Percentiles rank a stretch among this genome's conserved stretches.
phyloP scores from a whole-genome alignment of 306 rosid species.

The Purshia tridentata region DNA sequence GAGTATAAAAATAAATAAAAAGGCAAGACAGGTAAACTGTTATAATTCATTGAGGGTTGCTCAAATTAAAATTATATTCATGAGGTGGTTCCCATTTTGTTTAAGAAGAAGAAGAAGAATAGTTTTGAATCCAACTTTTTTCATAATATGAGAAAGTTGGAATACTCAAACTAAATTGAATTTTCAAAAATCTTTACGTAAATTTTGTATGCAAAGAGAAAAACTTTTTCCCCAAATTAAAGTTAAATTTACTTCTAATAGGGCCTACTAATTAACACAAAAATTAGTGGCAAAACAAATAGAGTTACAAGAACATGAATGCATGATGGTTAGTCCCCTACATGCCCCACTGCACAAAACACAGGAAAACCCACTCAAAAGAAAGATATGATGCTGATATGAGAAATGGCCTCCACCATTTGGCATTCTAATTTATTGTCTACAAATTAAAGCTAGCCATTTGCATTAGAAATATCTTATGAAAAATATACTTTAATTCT shows the following conservation, averaged over 20 bases:
- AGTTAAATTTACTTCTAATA: neutral
- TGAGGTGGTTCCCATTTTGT: too few relatives aligned
- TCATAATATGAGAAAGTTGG: too few relatives aligned
- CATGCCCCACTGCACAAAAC: slow-evolving; percentile 19
- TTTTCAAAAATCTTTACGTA: neutral
- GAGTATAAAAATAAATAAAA: neutral
- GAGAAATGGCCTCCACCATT: slow-evolving; percentile 34
- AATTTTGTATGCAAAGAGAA: neutral
- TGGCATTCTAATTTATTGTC: slow-evolving; percentile 11
- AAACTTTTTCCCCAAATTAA: neutral
- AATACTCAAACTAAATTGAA: neutral
- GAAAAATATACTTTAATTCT: slow-evolving; percentile 3
- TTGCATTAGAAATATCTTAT: neutral
- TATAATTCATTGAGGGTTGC: too few relatives aligned
- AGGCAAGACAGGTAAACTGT: too few relatives aligned
- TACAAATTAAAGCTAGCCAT: neutral
- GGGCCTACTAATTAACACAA: neutral
- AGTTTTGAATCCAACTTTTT: too few relatives aligned
- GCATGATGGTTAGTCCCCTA: slow-evolving; percentile 32
- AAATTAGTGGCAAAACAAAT: neutral
- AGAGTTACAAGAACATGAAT: slow-evolving; percentile 29
- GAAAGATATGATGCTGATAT: slow-evolving; percentile 27
- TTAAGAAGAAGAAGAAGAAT: too few relatives aligned
- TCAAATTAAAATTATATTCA: too few relatives aligned
- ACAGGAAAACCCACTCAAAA: slow-evolving; percentile 22